Conservation (phyloP, 345 rosid species). For the Laguncularia racemosa region DNA sequence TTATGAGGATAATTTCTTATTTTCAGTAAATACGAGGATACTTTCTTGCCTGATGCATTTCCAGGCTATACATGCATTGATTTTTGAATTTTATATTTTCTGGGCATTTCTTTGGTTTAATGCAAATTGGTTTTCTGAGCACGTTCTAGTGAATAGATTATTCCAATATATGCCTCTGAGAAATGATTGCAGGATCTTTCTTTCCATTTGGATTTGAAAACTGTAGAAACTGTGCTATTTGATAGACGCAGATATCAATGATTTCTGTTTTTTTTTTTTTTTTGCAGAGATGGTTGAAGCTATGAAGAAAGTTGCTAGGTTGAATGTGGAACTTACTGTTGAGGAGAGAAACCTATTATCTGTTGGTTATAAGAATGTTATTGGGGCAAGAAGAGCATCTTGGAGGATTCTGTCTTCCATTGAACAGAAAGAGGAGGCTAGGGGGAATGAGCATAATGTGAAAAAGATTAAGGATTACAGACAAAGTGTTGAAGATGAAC, state of each 20-base stretch:
- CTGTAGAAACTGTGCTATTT: not conserved
- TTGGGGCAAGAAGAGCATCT: slow-evolving; percentile 78
- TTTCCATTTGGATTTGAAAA: not conserved
- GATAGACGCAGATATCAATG: not conserved
- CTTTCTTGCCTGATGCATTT: too few relatives aligned
- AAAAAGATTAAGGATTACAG: slow-evolving; percentile 65
- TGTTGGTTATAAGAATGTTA: slow-evolving; percentile 82
- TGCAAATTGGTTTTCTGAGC: too few relatives aligned
- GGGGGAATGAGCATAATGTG: slow-evolving; percentile 59
- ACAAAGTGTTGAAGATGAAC: slow-evolving; percentile 67
- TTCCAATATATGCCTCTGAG: too few relatives aligned
- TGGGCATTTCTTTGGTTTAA: too few relatives aligned
- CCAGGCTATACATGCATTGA: too few relatives aligned
- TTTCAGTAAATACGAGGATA: too few relatives aligned
- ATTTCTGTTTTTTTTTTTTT: slow-evolving; percentile 8
- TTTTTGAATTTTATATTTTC: too few relatives aligned
- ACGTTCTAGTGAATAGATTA: too few relatives aligned
- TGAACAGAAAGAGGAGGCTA: slow-evolving; percentile 80
- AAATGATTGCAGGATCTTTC: not conserved
- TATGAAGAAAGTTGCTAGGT: slow-evolving; percentile 68
- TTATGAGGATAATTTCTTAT: too few relatives aligned
- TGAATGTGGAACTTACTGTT: slow-evolving; percentile 61
- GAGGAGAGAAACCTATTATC: slow-evolving; percentile 82
- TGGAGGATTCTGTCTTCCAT: slow-evolving; percentile 70
- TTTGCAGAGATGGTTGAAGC: slow-evolving; percentile 72